phyloP scores from a whole-genome alignment of 352 stramenopile species.

The Phytophthora fragariae region DNA sequence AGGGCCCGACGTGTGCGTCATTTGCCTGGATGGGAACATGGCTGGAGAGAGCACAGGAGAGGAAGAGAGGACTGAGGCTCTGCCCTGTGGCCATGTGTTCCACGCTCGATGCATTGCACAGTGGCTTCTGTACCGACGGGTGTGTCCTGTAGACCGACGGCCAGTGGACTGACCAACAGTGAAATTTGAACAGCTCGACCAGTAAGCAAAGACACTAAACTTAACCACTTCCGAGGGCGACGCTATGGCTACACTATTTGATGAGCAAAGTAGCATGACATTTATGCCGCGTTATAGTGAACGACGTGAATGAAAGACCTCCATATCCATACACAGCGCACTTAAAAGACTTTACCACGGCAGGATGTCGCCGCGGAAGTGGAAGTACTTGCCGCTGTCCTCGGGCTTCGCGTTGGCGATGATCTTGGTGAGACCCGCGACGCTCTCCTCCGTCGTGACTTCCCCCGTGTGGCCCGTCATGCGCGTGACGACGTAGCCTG shows the following conservation, averaged over 20 bases:
- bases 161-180: slow-evolving; percentile 24
- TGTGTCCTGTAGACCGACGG: slow-evolving; percentile 47
- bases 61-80: slow-evolving; percentile 19
- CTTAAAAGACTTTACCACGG: slow-evolving; percentile 42
- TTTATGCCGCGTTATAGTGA: background rate
- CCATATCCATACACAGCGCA: background rate
- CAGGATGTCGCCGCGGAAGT: slow-evolving; percentile 44
- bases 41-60: background rate
- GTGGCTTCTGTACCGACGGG: slow-evolving; percentile 43
- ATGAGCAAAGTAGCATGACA: background rate
- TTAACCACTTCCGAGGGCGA: background rate
- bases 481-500: slow-evolving; percentile 62
- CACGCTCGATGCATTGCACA: slow-evolving; percentile 42
- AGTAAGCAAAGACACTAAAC: background rate
- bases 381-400: slow-evolving; percentile 57
- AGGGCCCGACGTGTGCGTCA: slow-evolving; percentile 37
- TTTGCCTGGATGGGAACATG: slow-evolving; percentile 39
- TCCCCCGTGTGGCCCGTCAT: slow-evolving; percentile 50
- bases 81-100: slow-evolving; percentile 55
- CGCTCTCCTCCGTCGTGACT: slow-evolving; percentile 46
- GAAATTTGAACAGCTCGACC: background rate
- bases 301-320: background rate
- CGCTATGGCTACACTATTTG: too few relatives aligned
- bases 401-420: slow-evolving; percentile 44
- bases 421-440: slow-evolving; percentile 48